phyloP scores from a whole-genome alignment of 148 eudicot species.

The Nepenthes gracilis region DNA sequence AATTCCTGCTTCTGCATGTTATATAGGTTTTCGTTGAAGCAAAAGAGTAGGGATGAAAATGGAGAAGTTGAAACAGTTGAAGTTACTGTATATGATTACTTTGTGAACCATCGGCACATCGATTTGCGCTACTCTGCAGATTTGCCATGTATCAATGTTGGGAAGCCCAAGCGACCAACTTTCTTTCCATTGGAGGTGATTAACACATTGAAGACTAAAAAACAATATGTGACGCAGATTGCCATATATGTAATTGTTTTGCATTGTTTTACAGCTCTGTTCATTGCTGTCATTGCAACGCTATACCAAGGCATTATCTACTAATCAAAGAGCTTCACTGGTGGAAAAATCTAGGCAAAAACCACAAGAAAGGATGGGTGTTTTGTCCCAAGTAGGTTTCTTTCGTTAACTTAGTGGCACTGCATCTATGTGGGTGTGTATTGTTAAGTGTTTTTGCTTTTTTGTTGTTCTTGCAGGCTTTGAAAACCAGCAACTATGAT shows the following conservation, averaged over 20 bases:
- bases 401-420: not conserved
- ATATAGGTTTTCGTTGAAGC: conserved; percentile 63
- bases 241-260: not conserved
- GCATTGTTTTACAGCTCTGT: conserved; percentile 43
- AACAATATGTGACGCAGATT: not conserved
- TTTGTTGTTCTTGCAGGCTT: conserved; percentile 36
- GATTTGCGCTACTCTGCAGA: conserved; percentile 68
- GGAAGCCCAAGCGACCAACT: conserved; percentile 82
- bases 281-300: conserved; percentile 81
- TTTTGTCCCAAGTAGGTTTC: conserved; percentile 45
- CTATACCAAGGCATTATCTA: conserved; percentile 63
- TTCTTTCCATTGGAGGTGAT: conserved; percentile 76
- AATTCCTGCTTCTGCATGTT: not conserved
- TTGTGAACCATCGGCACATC: conserved; percentile 57
- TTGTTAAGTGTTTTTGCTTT: not conserved
- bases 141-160: conserved; percentile 90
- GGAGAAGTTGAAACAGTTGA: conserved; percentile 45
- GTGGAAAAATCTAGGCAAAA: conserved; percentile 95
- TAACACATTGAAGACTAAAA: not conserved
- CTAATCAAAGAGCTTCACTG: conserved; percentile 63
- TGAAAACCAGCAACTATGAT: conserved; percentile 68
- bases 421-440: not conserved
- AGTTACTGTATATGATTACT: conserved; percentile 80
- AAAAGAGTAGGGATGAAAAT: conserved; percentile 35
- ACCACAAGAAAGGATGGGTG: conserved; percentile 83